Conservation (phyloP, 2,329 filamentous ascomycete species). For the Aspergillus nomiae region DNA sequence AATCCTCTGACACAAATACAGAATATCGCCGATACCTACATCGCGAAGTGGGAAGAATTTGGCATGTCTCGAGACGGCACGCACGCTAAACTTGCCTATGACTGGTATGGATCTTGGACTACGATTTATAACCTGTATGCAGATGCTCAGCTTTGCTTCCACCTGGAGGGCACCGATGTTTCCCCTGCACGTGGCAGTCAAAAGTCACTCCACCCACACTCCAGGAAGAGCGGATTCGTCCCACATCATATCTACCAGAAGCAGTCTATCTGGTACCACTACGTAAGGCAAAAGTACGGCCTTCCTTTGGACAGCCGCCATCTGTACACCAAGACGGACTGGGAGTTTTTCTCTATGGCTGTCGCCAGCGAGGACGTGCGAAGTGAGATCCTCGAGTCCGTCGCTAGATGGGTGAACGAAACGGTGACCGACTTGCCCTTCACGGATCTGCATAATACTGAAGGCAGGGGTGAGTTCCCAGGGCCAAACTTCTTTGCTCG, state of each 20-base stretch:
- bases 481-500: constrained; percentile 76
- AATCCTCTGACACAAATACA: constrained; percentile 20
- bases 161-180: constrained; percentile 54
- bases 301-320: constrained; percentile 80
- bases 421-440: constrained; percentile 75
- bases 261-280: constrained; percentile 79
- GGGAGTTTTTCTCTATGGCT: constrained; percentile 86
- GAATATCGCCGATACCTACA: constrained; percentile 66
- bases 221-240: constrained; percentile 60
- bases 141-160: constrained; percentile 79
- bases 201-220: constrained; percentile 28
- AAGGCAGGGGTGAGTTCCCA: constrained; percentile 74
- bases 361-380: constrained; percentile 70
- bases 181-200: constrained; percentile 22
- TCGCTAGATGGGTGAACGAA: constrained; percentile 82
- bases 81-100: constrained; percentile 78
- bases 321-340: constrained; percentile 85
- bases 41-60: constrained; percentile 70
- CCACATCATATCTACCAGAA: constrained; percentile 74
- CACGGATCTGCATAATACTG: constrained; percentile 81
- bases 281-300: constrained; percentile 78
- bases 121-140: constrained; percentile 84
- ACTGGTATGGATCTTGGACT: constrained; percentile 79
- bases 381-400: constrained; percentile 70
- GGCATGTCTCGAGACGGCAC: constrained; percentile 69